Evolutionary conservation across 2,329 filamentous ascomycete genomes (phyloP), one percentile per base, ranked within the genome.

Genomic region (Fusarium sp.): DNA sequence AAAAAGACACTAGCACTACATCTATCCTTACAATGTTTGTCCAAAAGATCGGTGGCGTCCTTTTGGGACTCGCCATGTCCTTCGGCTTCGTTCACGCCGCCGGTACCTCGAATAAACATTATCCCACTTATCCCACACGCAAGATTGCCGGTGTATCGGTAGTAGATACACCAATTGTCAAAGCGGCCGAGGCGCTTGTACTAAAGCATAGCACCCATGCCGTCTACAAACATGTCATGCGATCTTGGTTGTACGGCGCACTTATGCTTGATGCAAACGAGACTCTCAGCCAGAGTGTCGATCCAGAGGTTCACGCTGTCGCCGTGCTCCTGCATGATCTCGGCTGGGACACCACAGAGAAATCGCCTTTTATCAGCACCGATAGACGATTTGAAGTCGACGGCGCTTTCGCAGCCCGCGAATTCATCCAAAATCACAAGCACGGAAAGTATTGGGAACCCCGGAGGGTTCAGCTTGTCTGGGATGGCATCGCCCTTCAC

Each of bases 161-260:
- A 1, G 7, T 71, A 6, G 59, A 71, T 7, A 68, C 46, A 0
- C 50, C 56, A 4, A 39, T 71, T 1, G 51, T 71, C 8, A 40
- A 48, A 3, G 64, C 23, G 1, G 67, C 64, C 1, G 23, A 62
- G 13, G 30, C 10, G 2, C 44, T 56, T 5, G 64, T 54, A 4
- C 4, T 28, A 3, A 2, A 66, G 7, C 51, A 71, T 9, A 62
- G 64, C 18, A 55, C 18, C 1, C 30, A 62, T 8, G 54, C 51
- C 9, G 30, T 57, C 3, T 71, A 71, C 18, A 71, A 68, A 11
- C 67, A 71, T 31, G 37, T 71, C 1, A 58, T 71, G 46, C 39
- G 60, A 3, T 47, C 41, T 0, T 71, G 60, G 68, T 54, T 71
- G 1, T 71, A 55, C 23, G 60, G 51, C 1, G 47, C 34, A 0